Base-by-base conservation (phyloP, 768 basidiomycete species). In the Termitomyces sp. region DNA sequence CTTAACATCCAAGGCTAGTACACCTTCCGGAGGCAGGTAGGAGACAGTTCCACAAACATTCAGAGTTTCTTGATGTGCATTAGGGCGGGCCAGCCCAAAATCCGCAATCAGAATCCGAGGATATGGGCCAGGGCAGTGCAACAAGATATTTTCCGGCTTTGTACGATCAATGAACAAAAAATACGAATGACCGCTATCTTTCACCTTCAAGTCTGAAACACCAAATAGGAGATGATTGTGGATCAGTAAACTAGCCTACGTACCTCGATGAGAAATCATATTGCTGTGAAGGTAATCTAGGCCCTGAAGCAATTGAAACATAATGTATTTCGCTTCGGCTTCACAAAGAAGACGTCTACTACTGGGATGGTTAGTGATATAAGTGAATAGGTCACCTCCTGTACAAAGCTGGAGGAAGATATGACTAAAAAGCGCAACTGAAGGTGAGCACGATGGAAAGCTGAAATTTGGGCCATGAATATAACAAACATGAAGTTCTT, bases 1-100 rank as follows among this genome's bases (percentile, higher is more conserved):
- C 60, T 85, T 85, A 60, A 87, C 76, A 61, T 91, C 87, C 41
- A 93, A 71, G 7, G 90, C 90, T 10, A 88, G 74, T 37, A 93
- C 81, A 11, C 89, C 91, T 69, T 93, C 91, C 0, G 90, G 90
- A 8, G 90, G 90, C 15, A 93, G 74, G 68, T 93, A 93, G 1
- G 88, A 85, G 19, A 93, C 82, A 0, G 91, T 93, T n/a, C 91
- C 91, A 57, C 87, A 91, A 42, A 90, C 90, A 60, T 90, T 90
- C 63, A 90, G 75, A 0, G 91, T 93, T 64, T 87, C 85, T 75
- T 92, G 85, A 63, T 85, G 84, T 2, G 90, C 83, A 61, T 83
- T 84, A 7, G 83, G 82, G 17, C 90, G 83, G 10, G 91, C 91
- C 17, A 92, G 81, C 9, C 91, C 91, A 65, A 93, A 93, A 68